Percentiles rank a stretch among this genome's conserved stretches.
phyloP scores from a whole-genome alignment of 768 basidiomycete species.

The Pleurotus platypus region DNA sequence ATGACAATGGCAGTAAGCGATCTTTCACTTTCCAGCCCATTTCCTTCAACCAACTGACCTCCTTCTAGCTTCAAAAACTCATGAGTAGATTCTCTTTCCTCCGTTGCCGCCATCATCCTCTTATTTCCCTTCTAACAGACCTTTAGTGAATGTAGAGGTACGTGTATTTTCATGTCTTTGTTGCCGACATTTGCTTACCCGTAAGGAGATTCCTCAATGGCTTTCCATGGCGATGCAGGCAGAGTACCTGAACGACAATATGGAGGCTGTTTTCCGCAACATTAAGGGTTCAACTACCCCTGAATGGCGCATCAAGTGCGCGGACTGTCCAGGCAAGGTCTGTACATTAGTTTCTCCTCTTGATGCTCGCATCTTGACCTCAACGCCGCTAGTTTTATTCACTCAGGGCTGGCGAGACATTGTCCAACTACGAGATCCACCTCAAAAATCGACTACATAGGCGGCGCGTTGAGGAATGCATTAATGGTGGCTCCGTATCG shows the following conservation, averaged over 20 bases:
- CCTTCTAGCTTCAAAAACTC: too few relatives aligned
- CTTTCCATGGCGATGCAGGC: conserved; percentile 62
- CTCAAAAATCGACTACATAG: conserved; percentile 82
- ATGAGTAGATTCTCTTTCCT: too few relatives aligned
- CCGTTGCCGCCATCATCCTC: too few relatives aligned
- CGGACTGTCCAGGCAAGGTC: conserved; percentile 93
- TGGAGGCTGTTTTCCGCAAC: conserved; percentile 71
- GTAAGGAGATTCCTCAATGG: conserved; percentile 58
- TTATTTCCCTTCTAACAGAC: too few relatives aligned
- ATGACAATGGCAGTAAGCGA: too few relatives aligned
- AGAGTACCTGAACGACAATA: conserved; percentile 78
- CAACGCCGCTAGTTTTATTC: conserved; percentile 68
- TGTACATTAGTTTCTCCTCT: conserved; percentile 12
- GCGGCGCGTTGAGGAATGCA: conserved; percentile 63
- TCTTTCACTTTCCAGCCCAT: too few relatives aligned
- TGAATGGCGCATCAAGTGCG: conserved; percentile 90
- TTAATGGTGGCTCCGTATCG: conserved; percentile 19
- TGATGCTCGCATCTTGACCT: conserved; percentile 8
- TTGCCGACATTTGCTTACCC: conserved; percentile 4
- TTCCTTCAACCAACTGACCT: too few relatives aligned
- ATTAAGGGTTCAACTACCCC: conserved; percentile 47
- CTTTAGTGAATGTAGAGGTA: too few relatives aligned
- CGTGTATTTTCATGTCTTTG: neutral
- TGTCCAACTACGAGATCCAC: conserved; percentile 91
- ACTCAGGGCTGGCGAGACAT: conserved; percentile 81